Percentiles rank a stretch among this genome's conserved stretches.
Conservation (phyloP, 345 rosid genomes). For the Salix suchowensis region DNA sequence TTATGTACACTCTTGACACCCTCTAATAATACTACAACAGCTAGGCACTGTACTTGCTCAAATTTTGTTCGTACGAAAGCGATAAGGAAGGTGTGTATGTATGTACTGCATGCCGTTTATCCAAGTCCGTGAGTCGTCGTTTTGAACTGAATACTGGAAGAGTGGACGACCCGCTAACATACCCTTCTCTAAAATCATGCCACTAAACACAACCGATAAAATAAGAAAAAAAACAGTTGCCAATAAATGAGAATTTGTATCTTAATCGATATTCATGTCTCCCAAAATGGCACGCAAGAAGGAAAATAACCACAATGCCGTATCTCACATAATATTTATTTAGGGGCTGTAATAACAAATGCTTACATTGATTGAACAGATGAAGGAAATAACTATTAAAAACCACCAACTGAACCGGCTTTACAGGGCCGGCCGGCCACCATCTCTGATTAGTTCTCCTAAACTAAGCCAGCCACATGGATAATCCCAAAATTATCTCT, state of each 20-base stretch:
- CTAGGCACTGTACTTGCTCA: neutral
- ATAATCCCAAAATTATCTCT: slow-evolving; percentile 20
- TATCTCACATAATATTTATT: too few species aligned
- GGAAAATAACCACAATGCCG: too few species aligned
- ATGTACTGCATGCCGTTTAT: neutral
- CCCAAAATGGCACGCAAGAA: too few species aligned
- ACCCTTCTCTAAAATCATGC: neutral
- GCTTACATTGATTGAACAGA: neutral
- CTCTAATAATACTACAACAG: neutral
- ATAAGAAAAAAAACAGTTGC: too few species aligned
- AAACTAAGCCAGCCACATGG: neutral
- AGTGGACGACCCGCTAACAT: neutral
- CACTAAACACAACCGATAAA: too few species aligned
- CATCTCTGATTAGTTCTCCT: neutral
- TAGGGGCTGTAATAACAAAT: too few species aligned
- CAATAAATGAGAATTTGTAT: too few species aligned
- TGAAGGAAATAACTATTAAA: slow-evolving; percentile 3
- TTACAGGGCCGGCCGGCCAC: neutral
- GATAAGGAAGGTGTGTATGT: neutral
- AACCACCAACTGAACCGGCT: slow-evolving; percentile 15
- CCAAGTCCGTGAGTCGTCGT: neutral
- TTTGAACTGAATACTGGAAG: neutral
- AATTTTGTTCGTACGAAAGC: neutral
- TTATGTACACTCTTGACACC: neutral
- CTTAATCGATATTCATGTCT: too few species aligned